A percentile compares a stretch with the other conserved stretches of the same genome.
Conservation (phyloP, 2,329 filamentous ascomycete genomes). For the Penicillium sp. region DNA sequence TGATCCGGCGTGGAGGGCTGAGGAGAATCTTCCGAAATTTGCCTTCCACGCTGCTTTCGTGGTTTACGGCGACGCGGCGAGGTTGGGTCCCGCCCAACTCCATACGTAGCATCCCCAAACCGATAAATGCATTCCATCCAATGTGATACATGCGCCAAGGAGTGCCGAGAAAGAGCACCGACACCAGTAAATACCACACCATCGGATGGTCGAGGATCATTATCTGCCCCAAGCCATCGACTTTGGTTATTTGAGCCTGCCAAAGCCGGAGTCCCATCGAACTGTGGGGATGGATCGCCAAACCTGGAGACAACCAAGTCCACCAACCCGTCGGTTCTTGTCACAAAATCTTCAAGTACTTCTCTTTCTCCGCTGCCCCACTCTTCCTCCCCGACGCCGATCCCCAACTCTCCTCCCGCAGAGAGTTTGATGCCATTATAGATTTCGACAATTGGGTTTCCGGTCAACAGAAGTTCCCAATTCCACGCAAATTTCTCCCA, state of each 20-base stretch:
- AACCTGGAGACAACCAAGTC: constrained; percentile 88
- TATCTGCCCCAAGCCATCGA: constrained; percentile 74
- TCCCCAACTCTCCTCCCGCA: constrained; percentile 83
- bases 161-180: constrained; percentile 68
- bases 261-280: constrained; percentile 20
- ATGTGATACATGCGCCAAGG: constrained; percentile 68
- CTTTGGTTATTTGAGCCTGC: constrained; percentile 26
- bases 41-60: constrained; percentile 32
- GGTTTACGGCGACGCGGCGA: constrained; percentile 55
- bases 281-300: constrained; percentile 54
- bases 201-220: constrained; percentile 67
- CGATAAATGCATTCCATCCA: constrained; percentile 89
- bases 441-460: constrained; percentile 77
- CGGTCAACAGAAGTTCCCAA: constrained; percentile 89
- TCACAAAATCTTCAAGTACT: constrained; percentile 83
- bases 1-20: constrained; percentile 22
- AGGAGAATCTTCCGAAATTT: constrained; percentile 12
- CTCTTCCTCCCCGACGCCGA: constrained; percentile 94
- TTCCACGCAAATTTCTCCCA: constrained; percentile 67
- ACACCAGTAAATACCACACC: constrained; percentile 83
- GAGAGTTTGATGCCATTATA: constrained; percentile 85
- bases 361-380: constrained; percentile 90
- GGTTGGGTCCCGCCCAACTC: constrained; percentile 73
- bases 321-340: constrained; percentile 75
- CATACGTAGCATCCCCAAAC: constrained; percentile 81